These are phyloP conservation scores for Macrocybe gigantea DNA, from an alignment of 768 basidiomycete species.

Conservation along the genomic window DNA sequence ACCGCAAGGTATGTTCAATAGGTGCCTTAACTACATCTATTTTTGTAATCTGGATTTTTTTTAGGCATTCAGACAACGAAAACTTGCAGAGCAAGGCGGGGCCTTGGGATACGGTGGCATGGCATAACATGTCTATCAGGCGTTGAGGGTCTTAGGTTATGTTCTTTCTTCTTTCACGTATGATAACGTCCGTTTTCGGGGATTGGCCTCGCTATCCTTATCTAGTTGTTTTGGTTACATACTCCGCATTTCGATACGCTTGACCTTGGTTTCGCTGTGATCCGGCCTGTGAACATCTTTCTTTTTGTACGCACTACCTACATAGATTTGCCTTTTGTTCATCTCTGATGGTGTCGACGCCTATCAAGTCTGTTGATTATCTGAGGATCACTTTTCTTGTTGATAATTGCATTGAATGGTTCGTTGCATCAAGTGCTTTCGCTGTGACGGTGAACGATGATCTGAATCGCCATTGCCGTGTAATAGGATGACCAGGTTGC, in stretches of 20 bases:
- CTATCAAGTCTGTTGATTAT: conserved; percentile 25
- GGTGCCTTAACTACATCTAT: not conserved
- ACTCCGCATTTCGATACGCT: too few species aligned
- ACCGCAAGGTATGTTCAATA: conserved; percentile 60
- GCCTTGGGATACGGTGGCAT: conserved; percentile 57
- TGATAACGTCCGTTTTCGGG: too few species aligned
- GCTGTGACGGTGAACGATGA: not conserved
- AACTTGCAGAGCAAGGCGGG: conserved; percentile 59
- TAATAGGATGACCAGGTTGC: conserved; percentile 71
- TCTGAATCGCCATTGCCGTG: not conserved
- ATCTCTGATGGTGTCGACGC: conserved; percentile 6
- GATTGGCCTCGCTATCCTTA: too few species aligned
- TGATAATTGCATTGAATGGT: conserved; percentile 82
- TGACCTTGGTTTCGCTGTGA: too few species aligned
- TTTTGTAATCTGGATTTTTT: conserved; percentile 5
- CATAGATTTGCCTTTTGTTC: not conserved
- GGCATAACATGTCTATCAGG: conserved; percentile 20
- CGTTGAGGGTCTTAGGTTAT: too few species aligned
- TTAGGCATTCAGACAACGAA: conserved; percentile 71
- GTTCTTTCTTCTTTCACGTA: too few species aligned
- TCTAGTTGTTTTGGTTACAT: too few species aligned
- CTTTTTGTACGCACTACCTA: not conserved
- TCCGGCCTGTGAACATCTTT: too few species aligned
- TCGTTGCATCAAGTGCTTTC: not conserved
- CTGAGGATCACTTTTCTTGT: conserved; percentile 61